A percentile compares a stretch with the other conserved stretches of the same genome.
Evolutionary conservation across 495 filamentous ascomycete species (phyloP).

Genomic region (Talaromyces ruber): DNA sequence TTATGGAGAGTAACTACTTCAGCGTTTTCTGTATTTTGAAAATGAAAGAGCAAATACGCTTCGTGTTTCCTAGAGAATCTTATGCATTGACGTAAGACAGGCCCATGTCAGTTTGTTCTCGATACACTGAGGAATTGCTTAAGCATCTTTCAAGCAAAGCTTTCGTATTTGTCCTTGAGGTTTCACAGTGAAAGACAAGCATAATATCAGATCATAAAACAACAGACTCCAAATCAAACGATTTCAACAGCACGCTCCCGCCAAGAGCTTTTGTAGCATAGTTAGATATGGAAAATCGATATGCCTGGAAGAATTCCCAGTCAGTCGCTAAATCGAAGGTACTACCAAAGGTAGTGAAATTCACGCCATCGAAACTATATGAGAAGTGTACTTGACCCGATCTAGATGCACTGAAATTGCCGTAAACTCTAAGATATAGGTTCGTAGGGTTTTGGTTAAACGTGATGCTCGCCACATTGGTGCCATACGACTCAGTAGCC

Average conservation of each 20-base stretch:
- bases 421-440: not conserved
- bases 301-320: constrained; percentile 45
- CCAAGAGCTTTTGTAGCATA: constrained; percentile 44
- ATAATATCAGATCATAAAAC: no score
- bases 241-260: constrained; percentile 13
- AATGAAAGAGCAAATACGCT: no score
- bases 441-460: not conserved
- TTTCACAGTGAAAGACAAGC: no score
- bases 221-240: no score
- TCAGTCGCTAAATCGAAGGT: constrained; percentile 30
- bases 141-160: no score
- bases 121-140: no score
- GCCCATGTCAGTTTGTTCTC: no score
- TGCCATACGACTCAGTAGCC: not conserved
- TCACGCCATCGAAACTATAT: constrained; percentile 42
- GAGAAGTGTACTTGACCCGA: constrained; percentile 20
- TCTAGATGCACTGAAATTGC: not conserved
- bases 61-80: no score
- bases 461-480: not conserved
- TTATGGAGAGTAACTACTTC: no score
- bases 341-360: constrained; percentile 32
- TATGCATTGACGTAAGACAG: no score
- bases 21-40: no score
- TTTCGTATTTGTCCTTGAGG: no score
- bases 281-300: constrained; percentile 51